phyloP scores from a whole-genome alignment of 23 red algal species.

The Pyropia haitanensis region DNA sequence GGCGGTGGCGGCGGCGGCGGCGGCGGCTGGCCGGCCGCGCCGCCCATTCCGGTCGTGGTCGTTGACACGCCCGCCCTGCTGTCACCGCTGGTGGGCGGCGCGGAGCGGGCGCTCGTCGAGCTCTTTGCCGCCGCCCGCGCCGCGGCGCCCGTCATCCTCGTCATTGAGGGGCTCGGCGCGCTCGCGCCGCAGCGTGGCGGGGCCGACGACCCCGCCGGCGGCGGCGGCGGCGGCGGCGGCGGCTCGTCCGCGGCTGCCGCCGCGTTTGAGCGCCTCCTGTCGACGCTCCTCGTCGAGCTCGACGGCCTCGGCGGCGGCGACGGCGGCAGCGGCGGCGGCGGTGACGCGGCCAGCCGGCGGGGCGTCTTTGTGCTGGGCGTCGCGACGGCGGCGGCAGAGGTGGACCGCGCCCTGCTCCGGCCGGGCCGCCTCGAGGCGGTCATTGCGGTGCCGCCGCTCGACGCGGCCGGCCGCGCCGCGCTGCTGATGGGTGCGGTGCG shows the following conservation, averaged over 20 bases:
- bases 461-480: not conserved
- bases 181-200: no score
- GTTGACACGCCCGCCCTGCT: no score
- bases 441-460: conserved; percentile 10
- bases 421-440: conserved; percentile 39
- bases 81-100: no score
- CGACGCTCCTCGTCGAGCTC: conserved; percentile 41
- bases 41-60: no score
- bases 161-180: no score
- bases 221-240: conserved; percentile 5
- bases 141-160: no score
- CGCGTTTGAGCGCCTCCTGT: conserved; percentile 36
- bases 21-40: no score
- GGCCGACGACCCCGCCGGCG: not conserved
- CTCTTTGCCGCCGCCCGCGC: no score
- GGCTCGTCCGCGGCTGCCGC: not conserved
- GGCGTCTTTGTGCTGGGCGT: conserved; percentile 23
- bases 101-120: no score
- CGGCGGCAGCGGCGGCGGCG: not conserved
- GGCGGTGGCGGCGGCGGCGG: no score
- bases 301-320: conserved; percentile 24
- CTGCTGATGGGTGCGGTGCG: no score
- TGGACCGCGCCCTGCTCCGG: conserved; percentile 44
- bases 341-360: not conserved
- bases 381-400: not conserved